These are phyloP conservation scores for Lactifluus piperatus DNA, from an alignment of 768 basidiomycete genomes.

Conservation along the genomic window DNA sequence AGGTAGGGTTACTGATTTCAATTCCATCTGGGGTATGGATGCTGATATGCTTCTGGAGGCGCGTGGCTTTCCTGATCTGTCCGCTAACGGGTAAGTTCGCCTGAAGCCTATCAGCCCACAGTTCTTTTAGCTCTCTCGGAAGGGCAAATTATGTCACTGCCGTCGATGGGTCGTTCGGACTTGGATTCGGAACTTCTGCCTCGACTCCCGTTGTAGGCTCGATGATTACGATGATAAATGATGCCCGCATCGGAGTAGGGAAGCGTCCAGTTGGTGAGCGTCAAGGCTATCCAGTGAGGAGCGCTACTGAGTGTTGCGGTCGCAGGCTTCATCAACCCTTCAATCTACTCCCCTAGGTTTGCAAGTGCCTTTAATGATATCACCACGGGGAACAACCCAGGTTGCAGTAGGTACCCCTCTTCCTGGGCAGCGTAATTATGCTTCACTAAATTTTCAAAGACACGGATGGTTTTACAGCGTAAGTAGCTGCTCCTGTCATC, in stretches of 20 bases:
- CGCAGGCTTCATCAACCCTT: constrained; percentile 5
- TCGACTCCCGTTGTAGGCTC: constrained; percentile 29
- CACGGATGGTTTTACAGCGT: no score
- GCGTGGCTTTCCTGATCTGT: constrained; percentile 29
- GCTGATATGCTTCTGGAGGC: constrained; percentile 9
- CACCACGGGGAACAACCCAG: no score
- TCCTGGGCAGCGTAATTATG: no score
- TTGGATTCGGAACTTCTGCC: constrained; percentile 30
- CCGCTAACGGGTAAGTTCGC: constrained; percentile 27
- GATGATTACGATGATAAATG: constrained; percentile 30
- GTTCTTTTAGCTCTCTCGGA: neutral
- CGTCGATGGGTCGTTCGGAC: constrained; percentile 23
- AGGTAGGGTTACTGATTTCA: constrained; percentile 18
- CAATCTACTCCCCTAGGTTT: neutral
- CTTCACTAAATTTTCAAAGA: no score
- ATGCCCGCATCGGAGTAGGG: constrained; percentile 27
- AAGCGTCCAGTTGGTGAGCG: constrained; percentile 19
- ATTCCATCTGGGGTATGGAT: no score
- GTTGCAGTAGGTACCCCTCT: no score
- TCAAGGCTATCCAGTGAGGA: no score
- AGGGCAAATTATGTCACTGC: constrained; percentile 10
- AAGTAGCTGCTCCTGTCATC: no score
- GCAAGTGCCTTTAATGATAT: constrained; percentile 9
- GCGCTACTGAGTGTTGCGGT: neutral
- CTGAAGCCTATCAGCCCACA: neutral